phyloP scores from a whole-genome alignment of 371 early-diverging fungal species.

The Mortierella sp. region DNA sequence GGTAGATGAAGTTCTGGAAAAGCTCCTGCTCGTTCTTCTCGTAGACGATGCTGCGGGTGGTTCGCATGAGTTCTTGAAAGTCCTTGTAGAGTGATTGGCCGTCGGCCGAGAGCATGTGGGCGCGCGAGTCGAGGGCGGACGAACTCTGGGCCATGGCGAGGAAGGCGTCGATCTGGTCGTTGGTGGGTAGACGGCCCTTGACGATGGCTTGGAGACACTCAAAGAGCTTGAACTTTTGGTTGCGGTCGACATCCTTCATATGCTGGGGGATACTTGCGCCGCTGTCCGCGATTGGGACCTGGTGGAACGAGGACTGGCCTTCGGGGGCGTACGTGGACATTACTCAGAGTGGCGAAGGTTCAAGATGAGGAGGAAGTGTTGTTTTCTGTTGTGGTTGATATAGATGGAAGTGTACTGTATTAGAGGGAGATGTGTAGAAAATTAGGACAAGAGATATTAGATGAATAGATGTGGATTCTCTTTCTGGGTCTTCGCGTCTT shows the following conservation, averaged over 20 bases:
- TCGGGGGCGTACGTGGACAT: slow-evolving; percentile 31
- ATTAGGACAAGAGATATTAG: no score
- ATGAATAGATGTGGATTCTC: no score
- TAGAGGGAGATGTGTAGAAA: no score
- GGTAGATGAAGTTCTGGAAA: slow-evolving; percentile 72
- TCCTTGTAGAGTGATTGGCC: slow-evolving; percentile 64
- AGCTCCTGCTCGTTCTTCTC: slow-evolving; percentile 72
- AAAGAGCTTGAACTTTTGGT: slow-evolving; percentile 62
- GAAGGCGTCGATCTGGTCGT: slow-evolving; percentile 65
- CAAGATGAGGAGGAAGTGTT: background rate
- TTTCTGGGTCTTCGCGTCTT: no score
- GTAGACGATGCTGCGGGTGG: slow-evolving; percentile 59
- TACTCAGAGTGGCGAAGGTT: background rate
- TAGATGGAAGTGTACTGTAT: background rate
- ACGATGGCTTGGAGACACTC: slow-evolving; percentile 63
- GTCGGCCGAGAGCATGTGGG: slow-evolving; percentile 63
- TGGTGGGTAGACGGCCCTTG: slow-evolving; percentile 74
- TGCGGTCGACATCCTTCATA: slow-evolving; percentile 40
- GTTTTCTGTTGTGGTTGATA: background rate
- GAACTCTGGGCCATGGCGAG: slow-evolving; percentile 60
- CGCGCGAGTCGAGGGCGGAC: slow-evolving; percentile 59
- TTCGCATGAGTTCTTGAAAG: slow-evolving; percentile 60
- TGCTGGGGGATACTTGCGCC: slow-evolving; percentile 45
- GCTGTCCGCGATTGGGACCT: slow-evolving; percentile 36
- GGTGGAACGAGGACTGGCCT: slow-evolving; percentile 24